Base-by-base conservation (phyloP, 164 flowering plant genomes). In the Berberis vulgaris region DNA sequence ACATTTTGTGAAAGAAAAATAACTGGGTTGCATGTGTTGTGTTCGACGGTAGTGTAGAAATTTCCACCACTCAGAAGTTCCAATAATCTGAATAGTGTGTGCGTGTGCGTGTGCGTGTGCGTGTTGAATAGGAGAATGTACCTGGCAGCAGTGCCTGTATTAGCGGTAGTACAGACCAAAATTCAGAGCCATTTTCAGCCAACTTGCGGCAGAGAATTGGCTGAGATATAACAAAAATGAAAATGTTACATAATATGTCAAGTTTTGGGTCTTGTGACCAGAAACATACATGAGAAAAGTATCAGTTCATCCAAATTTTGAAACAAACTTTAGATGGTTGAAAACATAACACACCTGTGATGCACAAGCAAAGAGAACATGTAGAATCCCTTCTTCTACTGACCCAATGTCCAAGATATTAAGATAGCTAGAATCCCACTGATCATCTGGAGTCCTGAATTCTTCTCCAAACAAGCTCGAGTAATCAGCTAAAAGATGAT, bases 81-180 rank as follows among this genome's bases (percentile, higher is more conserved):
- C 26, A 26, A 26, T 26, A 26, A 26, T 26, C 26, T 26, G 26
- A 26, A 26, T 26, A 26, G 26, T 26, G 26, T 26, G 26, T 26
- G 26, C 26, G 26, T 26, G 26, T 26, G 26, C 26, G 26, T 26
- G 26, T 26, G 26, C 26, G 26, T 26, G 26, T 26, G 26, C 26
- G 26, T 26, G 26, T 26, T 26, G 26, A 26, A 26, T 26, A 26
- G 45, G 38, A 3, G 6, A 13, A 41, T 56, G 12, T 45, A 77
- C 79, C 98, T 86, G 98, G 96, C 49, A 91, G 71, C 73, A 91
- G 72, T 41, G 96, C 96, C 79, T 91, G 98, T 59, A 91, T 79
- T 52, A 91, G 82, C 7, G 98, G 98, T 59, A 91, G 71, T 65
- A 85, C 83, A 69, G 82, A 79, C 94, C 98, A 88, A 65, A 87